Evolutionary conservation across 306 rosid genomes (phyloP), one percentile per base, ranked within the genome.

Genomic region (Vigna unguiculata): DNA sequence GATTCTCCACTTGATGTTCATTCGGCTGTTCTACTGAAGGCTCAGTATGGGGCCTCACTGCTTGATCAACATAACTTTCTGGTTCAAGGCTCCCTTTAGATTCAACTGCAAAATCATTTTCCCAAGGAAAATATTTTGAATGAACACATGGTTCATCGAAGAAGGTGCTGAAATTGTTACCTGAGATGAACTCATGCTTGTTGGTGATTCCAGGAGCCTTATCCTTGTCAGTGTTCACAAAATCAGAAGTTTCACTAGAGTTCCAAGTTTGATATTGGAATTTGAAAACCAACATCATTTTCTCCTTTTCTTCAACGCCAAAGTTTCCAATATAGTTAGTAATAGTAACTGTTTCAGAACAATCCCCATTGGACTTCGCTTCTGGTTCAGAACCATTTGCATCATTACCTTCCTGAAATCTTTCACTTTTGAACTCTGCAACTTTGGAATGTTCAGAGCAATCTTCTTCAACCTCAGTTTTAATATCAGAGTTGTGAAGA

Each of bases 211-310:
- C 36, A 32, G 71, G 55, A 38, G 59, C 19, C 4, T 69, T 63
- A 40, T 51, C 83, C 19, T 13, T 40, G 41, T 43, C 14, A 66
- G 49, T 61, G 55, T 72, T 61, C 9, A 49, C 72, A 55, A 47
- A 82, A 51, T 51, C 64, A 22, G 5, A 69, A 57, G 49, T 79
- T 68, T 40, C 74, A 28, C 49, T 14, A 14, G 22, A 61, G 14
- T 81, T 74, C 84, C 76, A 81, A 8, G 78, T 84, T 72, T 83
- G 96, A 53, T 85, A 90, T 81, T 83, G 72, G 40, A 92, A 92
- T 78, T 81, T 87, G 74, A 92, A 92, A 14, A 75, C 91, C 25
- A 88, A 80, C 34, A 74, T 63, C 1, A 72, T 80, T 43, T 63
- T 74, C 22, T 84, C 74, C 34, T 76, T 60, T 57, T 78, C 85